Evolutionary conservation across 179 eudicot genomes (phyloP), one percentile per base, ranked within the genome.

Genomic region (Kewa caespitosa): DNA sequence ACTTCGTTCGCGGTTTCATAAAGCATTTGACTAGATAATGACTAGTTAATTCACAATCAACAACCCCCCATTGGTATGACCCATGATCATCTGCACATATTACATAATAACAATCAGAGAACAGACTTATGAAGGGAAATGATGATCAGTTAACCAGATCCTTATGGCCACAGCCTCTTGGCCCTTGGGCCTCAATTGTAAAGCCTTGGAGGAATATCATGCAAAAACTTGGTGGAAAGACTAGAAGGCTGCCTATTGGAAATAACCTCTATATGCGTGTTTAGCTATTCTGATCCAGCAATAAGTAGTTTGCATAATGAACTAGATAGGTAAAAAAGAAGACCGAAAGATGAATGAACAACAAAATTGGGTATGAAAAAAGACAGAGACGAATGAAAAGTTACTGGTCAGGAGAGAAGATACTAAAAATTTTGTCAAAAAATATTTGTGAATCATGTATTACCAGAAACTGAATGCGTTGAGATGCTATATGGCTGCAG

Each of bases 391-490:
- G n/a, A n/a, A n/a, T n/a, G n/a, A n/a, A n/a, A n/a, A n/a, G 67
- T 8, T 54, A 69, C 43, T 31, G 33, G 20, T 25, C 46, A 74
- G 13, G 22, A 34, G 34, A 37, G 14, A 18, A 25, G 36, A 10
- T 28, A 28, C 48, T 3, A 14, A 76, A 59, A 30, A 60, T 30
- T 8, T 25, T 20, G 64, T 33, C 20, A 61, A 78, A 22, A 57
- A 59, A 46, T 57, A 37, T 22, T 13, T 74, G 23, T 71, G 70
- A 67, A 46, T 50, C 59, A 69, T 59, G 77, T 68, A 75, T 83
- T 88, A 91, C 98, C 98, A 80, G 89, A 85, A 67, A 89, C 80
- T 79, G 92, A 83, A 76, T 88, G 76, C 42, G 86, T 82, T 77
- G 91, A 73, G 76, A 91, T 77, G 17, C 80, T 80, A 84, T 91